Base-by-base conservation (phyloP, 768 basidiomycete genomes). In the Kwoniella heveanensis region DNA sequence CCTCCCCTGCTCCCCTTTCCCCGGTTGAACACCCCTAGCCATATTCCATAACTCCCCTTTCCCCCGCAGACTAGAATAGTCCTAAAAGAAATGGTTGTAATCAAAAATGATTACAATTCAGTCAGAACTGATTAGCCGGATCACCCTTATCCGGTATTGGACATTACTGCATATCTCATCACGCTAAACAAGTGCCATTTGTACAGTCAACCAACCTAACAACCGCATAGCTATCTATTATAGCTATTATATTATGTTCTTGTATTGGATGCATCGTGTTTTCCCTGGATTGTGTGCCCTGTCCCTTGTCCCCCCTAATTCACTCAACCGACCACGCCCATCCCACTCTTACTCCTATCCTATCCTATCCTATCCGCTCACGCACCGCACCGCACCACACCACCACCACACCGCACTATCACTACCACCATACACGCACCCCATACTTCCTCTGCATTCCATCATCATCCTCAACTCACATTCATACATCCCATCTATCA, bases 361-460 rank as follows among this genome's bases (percentile, higher is more conserved):
- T 22, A 47, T 22, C 22, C 46, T 19, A 19, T 47, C 46, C 21
- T 37, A 21, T 2, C 39, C 44, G 27, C 44, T 21, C 29, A 57
- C 39, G 37, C 57, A 57, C 57, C 36, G 32, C 58, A 36, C 27
- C 58, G 30, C 62, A 63, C 25, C 65, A 53, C 48, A 25, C 53
- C 22, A 19, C 12, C 57, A 48, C 65, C 26, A 27, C 32, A 57
- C 57, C 50, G 44, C 36, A 44, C 25, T n/a, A n/a, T n/a, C 48
- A 25, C 53, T 17, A 19, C 12, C 57, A 48, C 65, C 26, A 27
- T 47, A 57, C 57, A 39, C 52, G 27, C 29, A 36, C 44, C 39
- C 55, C 55, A 55, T 22, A 57, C 53, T 65, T 62, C 61, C 57
- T 63, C 64, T 53, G 32, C 59, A 62, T 60, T 62, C 60, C 49